Base-by-base conservation (phyloP, 2,329 filamentous ascomycete species). In the Akanthomyces lecanii region DNA sequence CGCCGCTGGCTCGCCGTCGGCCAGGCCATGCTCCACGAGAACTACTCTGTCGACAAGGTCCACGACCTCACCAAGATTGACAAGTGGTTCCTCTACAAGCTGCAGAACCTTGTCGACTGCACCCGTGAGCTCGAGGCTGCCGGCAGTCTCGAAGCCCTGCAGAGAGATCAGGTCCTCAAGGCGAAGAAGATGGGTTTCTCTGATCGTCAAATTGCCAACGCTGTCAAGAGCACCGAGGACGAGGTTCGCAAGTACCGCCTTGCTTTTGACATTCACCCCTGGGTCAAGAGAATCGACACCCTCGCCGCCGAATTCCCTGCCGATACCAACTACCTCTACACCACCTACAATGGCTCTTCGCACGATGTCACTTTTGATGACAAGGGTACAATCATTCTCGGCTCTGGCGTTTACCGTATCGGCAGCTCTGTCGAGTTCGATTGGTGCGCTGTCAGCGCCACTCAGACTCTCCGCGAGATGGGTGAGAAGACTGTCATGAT, bases 401-500 rank as follows among this genome's bases (percentile, higher is more conserved):
- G 95, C 65, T 94, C 89, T 73, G 95, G 95, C 78, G 95, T 98
- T 25, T 99, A 99, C 84, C 88, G 95, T 74, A 99, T 98, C 74
- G 95, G 95, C 72, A 94, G 89, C 79, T 97, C 93, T 7, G 95
- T 99, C 59, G 95, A 99, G 78, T 99, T 99, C 74, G 94, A 99
- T 78, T 98, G 94, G 94, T 98, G 94, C 75, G 92, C 93, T 67
- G 92, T 97, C 65, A 95, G 92, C 72, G 90, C 92, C 67, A 93
- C 92, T 12, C 84, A 91, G 66, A 90, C 92, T 48, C 83, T 98
- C 66, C 87, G 88, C 71, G 82, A 89, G 65, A 91, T 96, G 82
- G 93, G 92, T 69, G 90, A 97, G 82, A 97, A 97, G 87, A 98
- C 95, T 36, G 87, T 97, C 63, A 96, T 98, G 91, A 95, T 99